Evolutionary conservation across 192 early-diverging fungal genomes (phyloP), one percentile per base, ranked within the genome.

Genomic region (Backusella westeae): DNA sequence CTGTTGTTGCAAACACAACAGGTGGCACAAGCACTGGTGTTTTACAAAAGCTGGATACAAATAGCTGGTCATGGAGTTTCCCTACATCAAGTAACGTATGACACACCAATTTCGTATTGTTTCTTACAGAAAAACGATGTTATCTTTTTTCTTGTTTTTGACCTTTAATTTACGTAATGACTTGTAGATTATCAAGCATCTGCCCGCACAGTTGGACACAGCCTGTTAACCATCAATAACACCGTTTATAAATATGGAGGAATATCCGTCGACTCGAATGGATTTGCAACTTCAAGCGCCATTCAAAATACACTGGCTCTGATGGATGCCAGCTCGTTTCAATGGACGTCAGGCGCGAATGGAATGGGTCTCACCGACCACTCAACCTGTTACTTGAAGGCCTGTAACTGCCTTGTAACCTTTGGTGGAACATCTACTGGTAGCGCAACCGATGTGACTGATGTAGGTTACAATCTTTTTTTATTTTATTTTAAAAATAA

Each of bases 391-490:
- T 83, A 77, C 65, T 19, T 83, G 12, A 46, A 75, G 1, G 59
- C 71, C 2, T 88, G 87, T 68, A 85, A 91, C 42, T 80, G 82
- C 36, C 77, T 92, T 63, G 80, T 88, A 6, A 79, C 88, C 35
- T 94, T 92, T 87, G 92, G 92, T 70, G 92, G 92, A 38, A 77
- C 44, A 77, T 83, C 52, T 77, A 91, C 75, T 75, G 88, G 78
- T 76, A 87, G 67, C 80, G 78, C 39, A 44, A 63, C 3, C 76
- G 87, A 70, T 87, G 82, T 78, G 85, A 87, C 75, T 80, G 82
- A 53, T 36, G 77, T 78, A 73, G 6, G 46, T 49, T 49, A 6
- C 19, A 49, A 49, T 49, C 19, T n/a, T 49, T 49, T 49, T 49
- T 49, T 44, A 17, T 17, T 17, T 44, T 44, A 17, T 17, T 49